A percentile compares a stretch with the other conserved stretches of the same genome.
Conservation (phyloP, 2,329 filamentous ascomycete genomes). For the Trichoderma semiorbis region DNA sequence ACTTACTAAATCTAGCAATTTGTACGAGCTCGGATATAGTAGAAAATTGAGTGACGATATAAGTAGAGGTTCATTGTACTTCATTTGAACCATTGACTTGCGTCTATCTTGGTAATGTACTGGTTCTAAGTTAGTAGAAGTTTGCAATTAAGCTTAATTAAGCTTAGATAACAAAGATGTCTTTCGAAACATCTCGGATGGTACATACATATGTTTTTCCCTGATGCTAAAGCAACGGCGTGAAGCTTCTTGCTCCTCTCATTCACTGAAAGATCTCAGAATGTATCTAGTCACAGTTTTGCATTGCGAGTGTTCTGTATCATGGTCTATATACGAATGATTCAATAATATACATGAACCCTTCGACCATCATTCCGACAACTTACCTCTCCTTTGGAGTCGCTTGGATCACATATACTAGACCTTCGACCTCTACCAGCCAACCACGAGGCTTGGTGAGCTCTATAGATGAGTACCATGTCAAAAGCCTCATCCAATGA, state of each 20-base stretch:
- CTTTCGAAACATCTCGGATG: neutral
- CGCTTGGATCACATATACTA: neutral
- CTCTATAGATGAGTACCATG: neutral
- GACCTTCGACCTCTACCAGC: neutral
- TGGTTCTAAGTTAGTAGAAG: neutral
- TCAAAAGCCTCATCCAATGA: neutral
- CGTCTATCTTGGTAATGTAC: neutral
- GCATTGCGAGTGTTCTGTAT: neutral
- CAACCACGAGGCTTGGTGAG: neutral
- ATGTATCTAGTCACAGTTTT: neutral
- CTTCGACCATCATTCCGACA: neutral
- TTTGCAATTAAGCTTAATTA: neutral
- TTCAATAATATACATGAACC: neutral
- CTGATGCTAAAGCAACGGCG: no score
- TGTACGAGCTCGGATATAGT: neutral
- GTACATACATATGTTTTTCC: neutral
- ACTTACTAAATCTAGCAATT: neutral
- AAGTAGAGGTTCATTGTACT: neutral
- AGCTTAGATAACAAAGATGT: neutral
- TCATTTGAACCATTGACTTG: neutral
- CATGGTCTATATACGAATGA: neutral
- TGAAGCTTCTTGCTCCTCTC: neutral
- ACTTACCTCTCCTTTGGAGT: neutral
- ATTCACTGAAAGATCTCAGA: neutral
- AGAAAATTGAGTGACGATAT: neutral